Conservation (phyloP, 495 filamentous ascomycete genomes). For the Hyaloscypha variabilis region DNA sequence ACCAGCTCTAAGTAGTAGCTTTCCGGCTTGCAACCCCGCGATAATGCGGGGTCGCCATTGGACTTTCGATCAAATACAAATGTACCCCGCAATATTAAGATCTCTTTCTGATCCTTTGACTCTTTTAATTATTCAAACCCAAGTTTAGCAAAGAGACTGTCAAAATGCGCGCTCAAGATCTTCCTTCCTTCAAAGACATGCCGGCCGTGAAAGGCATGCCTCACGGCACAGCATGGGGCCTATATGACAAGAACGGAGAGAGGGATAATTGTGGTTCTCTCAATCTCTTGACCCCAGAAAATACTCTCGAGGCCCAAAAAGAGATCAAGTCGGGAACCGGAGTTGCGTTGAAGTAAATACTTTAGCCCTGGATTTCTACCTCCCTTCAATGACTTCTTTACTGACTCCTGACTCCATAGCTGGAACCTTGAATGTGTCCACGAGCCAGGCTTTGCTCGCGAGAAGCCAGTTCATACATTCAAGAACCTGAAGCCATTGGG, state of each 20-base stretch:
- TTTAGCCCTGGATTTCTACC: neutral
- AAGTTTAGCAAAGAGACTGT: too few species aligned
- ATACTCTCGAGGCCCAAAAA: constrained; percentile 50
- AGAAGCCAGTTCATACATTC: constrained; percentile 45
- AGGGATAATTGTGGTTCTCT: constrained; percentile 60
- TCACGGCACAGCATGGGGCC: constrained; percentile 66
- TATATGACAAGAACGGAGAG: constrained; percentile 63
- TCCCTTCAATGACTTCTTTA: neutral
- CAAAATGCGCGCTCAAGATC: constrained; percentile 27
- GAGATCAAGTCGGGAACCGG: constrained; percentile 59
- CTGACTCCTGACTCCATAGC: constrained; percentile 32
- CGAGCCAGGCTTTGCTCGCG: constrained; percentile 43
- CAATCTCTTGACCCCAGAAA: constrained; percentile 59
- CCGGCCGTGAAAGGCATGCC: constrained; percentile 62
- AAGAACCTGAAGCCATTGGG: constrained; percentile 44
- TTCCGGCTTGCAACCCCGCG: neutral
- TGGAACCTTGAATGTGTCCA: constrained; percentile 56
- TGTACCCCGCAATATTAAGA: neutral
- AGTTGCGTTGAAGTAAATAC: constrained; percentile 56
- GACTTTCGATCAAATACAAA: neutral
- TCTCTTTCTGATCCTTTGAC: neutral
- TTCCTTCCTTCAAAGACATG: constrained; percentile 59
- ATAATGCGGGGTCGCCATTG: neutral
- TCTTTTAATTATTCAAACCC: too few species aligned
- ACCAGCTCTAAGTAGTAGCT: too few species aligned